A percentile compares a stretch with the other conserved stretches of the same genome.
These are phyloP conservation scores for Delonix regia DNA, from an alignment of 306 rosid species.

Conservation along the genomic window DNA sequence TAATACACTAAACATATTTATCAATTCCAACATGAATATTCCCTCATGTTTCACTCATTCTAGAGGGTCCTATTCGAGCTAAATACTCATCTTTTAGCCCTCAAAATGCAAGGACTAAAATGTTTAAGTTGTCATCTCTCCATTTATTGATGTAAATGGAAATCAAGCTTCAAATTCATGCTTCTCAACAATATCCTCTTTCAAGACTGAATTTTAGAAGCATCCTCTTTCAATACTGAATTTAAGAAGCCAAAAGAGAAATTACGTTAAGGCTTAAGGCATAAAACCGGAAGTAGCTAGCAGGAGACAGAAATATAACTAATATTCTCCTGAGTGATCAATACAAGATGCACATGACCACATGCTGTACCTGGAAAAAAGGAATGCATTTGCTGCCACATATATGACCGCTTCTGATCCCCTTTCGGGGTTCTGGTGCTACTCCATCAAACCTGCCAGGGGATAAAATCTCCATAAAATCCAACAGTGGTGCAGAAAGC, in stretches of 20 bases:
- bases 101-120: not conserved
- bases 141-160: not conserved
- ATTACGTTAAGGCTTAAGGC: not conserved
- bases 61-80: not conserved
- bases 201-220: not conserved
- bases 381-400: constrained; percentile 92
- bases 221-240: not conserved
- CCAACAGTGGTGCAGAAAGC: too few relatives aligned
- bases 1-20: not conserved
- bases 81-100: not conserved
- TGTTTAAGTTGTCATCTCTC: not conserved
- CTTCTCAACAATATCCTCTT: not conserved
- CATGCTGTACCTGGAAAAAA: constrained; percentile 61
- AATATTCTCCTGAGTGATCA: constrained; percentile 15
- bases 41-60: not conserved
- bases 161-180: not conserved
- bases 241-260: constrained; percentile 8
- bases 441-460: constrained; percentile 76
- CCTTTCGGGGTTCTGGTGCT: constrained; percentile 83
- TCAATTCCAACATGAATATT: not conserved
- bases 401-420: constrained; percentile 89
- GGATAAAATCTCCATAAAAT: constrained; percentile 31
- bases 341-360: constrained; percentile 1
- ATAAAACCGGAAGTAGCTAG: constrained; percentile 17
- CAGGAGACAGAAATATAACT: not conserved